Conservation (phyloP, 176 grass and related monocot genomes). For the Triticum timopheevii region DNA sequence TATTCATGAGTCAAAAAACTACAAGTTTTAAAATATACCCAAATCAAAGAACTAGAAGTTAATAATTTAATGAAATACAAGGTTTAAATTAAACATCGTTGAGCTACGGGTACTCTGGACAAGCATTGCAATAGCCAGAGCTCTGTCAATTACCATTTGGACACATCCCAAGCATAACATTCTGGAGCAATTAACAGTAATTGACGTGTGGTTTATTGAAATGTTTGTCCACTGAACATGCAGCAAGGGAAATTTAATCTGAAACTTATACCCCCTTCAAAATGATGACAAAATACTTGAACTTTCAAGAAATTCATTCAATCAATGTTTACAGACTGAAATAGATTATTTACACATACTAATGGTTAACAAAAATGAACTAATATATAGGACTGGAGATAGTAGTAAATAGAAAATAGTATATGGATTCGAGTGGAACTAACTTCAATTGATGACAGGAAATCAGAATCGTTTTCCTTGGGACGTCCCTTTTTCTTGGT, state of each 20-base stretch:
- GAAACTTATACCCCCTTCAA: background rate
- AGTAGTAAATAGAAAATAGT: slow-evolving; percentile 19
- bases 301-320: slow-evolving; percentile 12
- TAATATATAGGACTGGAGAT: slow-evolving; percentile 6
- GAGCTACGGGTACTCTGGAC: background rate
- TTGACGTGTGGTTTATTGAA: background rate
- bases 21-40: background rate
- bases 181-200: background rate
- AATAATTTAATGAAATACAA: background rate
- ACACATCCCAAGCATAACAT: background rate
- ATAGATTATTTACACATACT: background rate
- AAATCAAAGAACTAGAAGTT: background rate
- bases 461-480: slow-evolving; percentile 90
- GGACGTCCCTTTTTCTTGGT: slow-evolving; percentile 73
- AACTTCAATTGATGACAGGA: slow-evolving; percentile 94
- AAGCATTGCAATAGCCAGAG: background rate
- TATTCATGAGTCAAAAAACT: background rate
- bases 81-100: background rate
- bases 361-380: slow-evolving; percentile 12
- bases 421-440: slow-evolving; percentile 28
- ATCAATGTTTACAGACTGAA: background rate
- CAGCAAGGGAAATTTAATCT: background rate
- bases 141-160: background rate
- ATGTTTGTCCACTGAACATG: background rate
- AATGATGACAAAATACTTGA: slow-evolving; percentile 3